A percentile compares a stretch with the other conserved stretches of the same genome.
Evolutionary conservation across 2,329 filamentous ascomycete genomes (phyloP).

Genomic region (Magnaporthiopsis incrustans): DNA sequence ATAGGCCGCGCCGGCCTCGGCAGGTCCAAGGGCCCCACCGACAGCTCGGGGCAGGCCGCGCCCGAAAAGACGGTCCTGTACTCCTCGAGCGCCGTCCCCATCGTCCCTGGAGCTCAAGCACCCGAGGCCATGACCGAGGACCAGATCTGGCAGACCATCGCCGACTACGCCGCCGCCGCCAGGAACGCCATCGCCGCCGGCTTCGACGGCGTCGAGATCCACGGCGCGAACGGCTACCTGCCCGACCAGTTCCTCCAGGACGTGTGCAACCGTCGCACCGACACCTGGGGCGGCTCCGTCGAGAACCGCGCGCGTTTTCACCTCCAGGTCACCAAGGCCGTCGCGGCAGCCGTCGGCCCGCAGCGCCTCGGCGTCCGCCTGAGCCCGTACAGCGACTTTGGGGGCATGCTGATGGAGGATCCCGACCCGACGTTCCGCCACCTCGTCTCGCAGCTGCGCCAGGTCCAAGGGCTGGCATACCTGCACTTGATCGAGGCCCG

Average conservation of each 20-base stretch:
- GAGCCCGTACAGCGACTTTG: slow-evolving; percentile 46
- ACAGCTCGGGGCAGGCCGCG: slow-evolving; percentile 23
- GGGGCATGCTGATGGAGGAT: slow-evolving; percentile 49
- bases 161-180: slow-evolving; percentile 22
- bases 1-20: slow-evolving; percentile 20
- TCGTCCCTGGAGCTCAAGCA: slow-evolving; percentile 25
- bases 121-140: slow-evolving; percentile 32
- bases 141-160: slow-evolving; percentile 29
- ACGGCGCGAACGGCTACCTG: slow-evolving; percentile 32
- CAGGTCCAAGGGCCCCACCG: slow-evolving; percentile 9
- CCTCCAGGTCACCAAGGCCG: slow-evolving; percentile 42
- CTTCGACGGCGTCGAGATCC: slow-evolving; percentile 37
- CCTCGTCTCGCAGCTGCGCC: slow-evolving; percentile 38
- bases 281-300: slow-evolving; percentile 45
- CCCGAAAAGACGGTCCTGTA: not conserved
- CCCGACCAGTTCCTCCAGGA: slow-evolving; percentile 49
- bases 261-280: slow-evolving; percentile 44
- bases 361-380: slow-evolving; percentile 44
- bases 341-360: slow-evolving; percentile 40
- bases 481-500: slow-evolving; percentile 49
- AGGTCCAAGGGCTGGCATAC: slow-evolving; percentile 36
- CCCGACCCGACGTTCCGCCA: slow-evolving; percentile 50
- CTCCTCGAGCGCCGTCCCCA: slow-evolving; percentile 27
- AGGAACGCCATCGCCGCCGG: slow-evolving; percentile 42
- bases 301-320: slow-evolving; percentile 46